Base-by-base conservation (phyloP, 129 eudicot genomes). In the Heracleum sosnowskyi region DNA sequence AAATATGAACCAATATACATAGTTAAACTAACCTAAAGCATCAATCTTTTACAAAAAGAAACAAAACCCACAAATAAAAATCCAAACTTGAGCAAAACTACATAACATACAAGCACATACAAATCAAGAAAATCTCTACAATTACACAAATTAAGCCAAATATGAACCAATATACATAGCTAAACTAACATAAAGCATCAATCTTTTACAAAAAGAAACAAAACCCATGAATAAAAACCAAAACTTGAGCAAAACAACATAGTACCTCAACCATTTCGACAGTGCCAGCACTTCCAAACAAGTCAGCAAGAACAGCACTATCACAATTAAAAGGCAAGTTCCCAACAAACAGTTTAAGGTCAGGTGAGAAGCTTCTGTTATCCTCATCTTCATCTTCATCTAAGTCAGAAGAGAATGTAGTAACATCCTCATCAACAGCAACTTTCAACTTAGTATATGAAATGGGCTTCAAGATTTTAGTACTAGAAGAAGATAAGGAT, bases 241-340 rank as follows among this genome's bases (percentile, higher is more conserved):
- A 28, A 29, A 63, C 34, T 63, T 29, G 64, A 63, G 70, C 70
- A 28, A 0, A 63, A 28, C 11, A 84, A n/a, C 4, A 74, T 1
- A 40, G 22, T 81, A 96, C 99, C 97, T 96, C 99, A 87, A 91
- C 99, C 99, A 92, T 96, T 84, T 92, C 90, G 63, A 96, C 99
- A 80, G 84, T 88, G 16, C 99, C 99, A 62, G 97, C 99, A 29
- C 35, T 64, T 34, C 82, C 96, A 73, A 96, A 96, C 87, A 96
- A 80, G 1, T 81, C 95, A 82, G 99, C 99, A 70, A 96, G 95
- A 11, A 83, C 86, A 44, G 97, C 85, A 35, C 99, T 96, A 66
- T 96, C 99, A 10, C 88, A 93, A 45, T 33, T 84, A 55, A 96
- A 96, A 9, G 99, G 95, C 86, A 96, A 85, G 62, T 96, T 96